These are phyloP conservation scores for Hyaloscypha finlandica DNA, from an alignment of 495 filamentous ascomycete species.

Conservation along the genomic window DNA sequence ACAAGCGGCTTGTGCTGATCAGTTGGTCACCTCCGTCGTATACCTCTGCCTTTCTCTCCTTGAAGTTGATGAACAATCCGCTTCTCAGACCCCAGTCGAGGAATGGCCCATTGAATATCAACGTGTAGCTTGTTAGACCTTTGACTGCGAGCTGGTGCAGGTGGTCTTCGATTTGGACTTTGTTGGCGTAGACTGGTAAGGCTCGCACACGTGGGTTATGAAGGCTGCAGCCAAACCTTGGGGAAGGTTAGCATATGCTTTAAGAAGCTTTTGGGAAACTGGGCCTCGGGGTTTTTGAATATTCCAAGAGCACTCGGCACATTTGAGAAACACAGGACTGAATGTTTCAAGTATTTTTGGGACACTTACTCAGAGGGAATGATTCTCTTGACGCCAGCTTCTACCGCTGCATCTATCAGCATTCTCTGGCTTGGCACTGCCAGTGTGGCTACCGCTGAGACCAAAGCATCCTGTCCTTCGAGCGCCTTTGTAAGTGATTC, in stretches of 20 bases:
- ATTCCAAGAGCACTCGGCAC: no score
- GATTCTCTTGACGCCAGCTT: slow-evolving; percentile 59
- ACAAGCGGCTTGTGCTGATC: slow-evolving; percentile 45
- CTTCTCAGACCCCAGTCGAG: slow-evolving; percentile 47
- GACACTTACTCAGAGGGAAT: slow-evolving; percentile 48
- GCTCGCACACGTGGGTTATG: slow-evolving; percentile 35
- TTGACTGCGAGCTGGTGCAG: slow-evolving; percentile 43
- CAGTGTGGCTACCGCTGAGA: slow-evolving; percentile 47
- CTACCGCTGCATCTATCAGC: slow-evolving; percentile 62
- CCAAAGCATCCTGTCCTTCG: slow-evolving; percentile 58
- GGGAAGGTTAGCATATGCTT: neutral
- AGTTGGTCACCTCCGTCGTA: slow-evolving; percentile 47
- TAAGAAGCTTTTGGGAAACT: no score
- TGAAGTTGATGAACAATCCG: slow-evolving; percentile 42
- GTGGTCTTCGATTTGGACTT: slow-evolving; percentile 44
- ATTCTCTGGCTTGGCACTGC: slow-evolving; percentile 44
- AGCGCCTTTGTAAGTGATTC: slow-evolving; percentile 52
- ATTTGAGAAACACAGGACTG: neutral
- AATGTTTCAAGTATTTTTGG: neutral
- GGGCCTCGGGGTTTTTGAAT: no score
- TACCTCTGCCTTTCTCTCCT: slow-evolving; percentile 37
- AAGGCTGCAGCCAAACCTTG: slow-evolving; percentile 57
- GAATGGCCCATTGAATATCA: slow-evolving; percentile 46
- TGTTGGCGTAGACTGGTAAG: slow-evolving; percentile 46
- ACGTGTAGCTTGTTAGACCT: slow-evolving; percentile 45